Evolutionary conservation across 1,284 basidiomycete species (phyloP), one percentile per base, ranked within the genome.

Genomic region (Leccinum variabile): DNA sequence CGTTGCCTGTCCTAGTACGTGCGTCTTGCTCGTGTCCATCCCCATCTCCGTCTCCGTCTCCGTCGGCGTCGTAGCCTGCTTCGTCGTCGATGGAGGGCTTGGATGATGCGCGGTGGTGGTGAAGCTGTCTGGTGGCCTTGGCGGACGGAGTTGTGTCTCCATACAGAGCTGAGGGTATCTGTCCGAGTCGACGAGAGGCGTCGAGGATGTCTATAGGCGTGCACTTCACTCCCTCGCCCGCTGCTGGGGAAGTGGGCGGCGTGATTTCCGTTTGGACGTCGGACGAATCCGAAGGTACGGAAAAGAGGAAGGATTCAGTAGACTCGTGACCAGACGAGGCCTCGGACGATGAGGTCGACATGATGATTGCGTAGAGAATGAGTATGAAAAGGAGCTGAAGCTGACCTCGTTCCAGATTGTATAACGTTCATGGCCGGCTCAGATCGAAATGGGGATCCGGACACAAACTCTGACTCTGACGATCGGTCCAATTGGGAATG

Each of bases 41-140:
- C 0, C 16, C 33, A 28, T 28, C 28, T 7, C 5, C 28, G 0
- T 66, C 64, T 0, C 55, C 64, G 8, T 73, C 72, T 5, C 59
- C 60, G 32, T 73, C 71, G 11, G 71, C 69, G 3, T 73, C 72
- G 32, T 71, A 71, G 25, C 71, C 70, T 28, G 62, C 60, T 49
- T 72, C 72, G 8, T 74, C 68, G 14, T 52, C 33, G 46, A 30
- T 18, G 16, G 54, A 22, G 10, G 39, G 50, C 32, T 33, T 25
- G 32, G 50, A 11, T 8, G 14, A 11, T 13, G 7, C 18, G 7
- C 16, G 56, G 10, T 53, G 57, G 39, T 14, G 59, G 44, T 11
- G 37, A 30, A 35, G 7, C 8, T 56, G 59, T 41, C 33, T 62
- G 9, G 28, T 18, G 6, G 18, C 25, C 16, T 56, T 63, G 30